Conservation (phyloP, 2,329 filamentous ascomycete species). For the Cladorrhinum sp. region DNA sequence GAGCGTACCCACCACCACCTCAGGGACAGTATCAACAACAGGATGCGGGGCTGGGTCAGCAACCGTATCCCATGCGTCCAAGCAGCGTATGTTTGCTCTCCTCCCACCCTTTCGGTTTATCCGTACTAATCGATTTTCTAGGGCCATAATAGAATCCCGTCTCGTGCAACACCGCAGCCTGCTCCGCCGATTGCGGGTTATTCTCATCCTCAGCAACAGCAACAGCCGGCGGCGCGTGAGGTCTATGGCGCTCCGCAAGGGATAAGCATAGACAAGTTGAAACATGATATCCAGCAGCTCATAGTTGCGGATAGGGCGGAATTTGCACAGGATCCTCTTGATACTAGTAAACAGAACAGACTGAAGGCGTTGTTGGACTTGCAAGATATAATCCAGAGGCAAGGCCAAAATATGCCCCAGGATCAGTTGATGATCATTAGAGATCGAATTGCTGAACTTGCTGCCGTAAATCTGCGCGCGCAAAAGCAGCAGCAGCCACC, state of each 20-base stretch:
- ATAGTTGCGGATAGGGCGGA: constrained; percentile 71
- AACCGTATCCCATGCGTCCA: constrained; percentile 28
- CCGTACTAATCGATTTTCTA: constrained; percentile 20
- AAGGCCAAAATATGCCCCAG: constrained; percentile 72
- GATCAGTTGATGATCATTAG: constrained; percentile 82
- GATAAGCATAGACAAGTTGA: constrained; percentile 70
- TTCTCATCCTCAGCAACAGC: constrained; percentile 32
- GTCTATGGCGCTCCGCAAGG: constrained; percentile 38
- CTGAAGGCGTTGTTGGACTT: constrained; percentile 83
- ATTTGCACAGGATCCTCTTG: constrained; percentile 72
- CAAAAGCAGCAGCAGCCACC: constrained; percentile 33
- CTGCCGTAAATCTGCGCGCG: constrained; percentile 56
- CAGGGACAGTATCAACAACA: constrained; percentile 27
- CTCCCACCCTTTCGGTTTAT: background rate
- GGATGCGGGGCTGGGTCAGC: constrained; percentile 18
- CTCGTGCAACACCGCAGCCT: constrained; percentile 35
- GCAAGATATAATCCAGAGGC: constrained; percentile 73
- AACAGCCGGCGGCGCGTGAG: constrained; percentile 33
- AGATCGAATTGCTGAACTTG: constrained; percentile 77
- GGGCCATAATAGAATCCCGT: constrained; percentile 25
- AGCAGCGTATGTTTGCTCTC: constrained; percentile 19
- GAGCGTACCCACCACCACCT: constrained; percentile 35
- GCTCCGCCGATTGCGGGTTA: constrained; percentile 36
- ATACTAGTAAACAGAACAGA: constrained; percentile 72
- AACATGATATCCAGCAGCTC: constrained; percentile 76